Evolutionary conservation across 345 rosid species (phyloP), one percentile per base, ranked within the genome.

Genomic region (Barbarea vulgaris): DNA sequence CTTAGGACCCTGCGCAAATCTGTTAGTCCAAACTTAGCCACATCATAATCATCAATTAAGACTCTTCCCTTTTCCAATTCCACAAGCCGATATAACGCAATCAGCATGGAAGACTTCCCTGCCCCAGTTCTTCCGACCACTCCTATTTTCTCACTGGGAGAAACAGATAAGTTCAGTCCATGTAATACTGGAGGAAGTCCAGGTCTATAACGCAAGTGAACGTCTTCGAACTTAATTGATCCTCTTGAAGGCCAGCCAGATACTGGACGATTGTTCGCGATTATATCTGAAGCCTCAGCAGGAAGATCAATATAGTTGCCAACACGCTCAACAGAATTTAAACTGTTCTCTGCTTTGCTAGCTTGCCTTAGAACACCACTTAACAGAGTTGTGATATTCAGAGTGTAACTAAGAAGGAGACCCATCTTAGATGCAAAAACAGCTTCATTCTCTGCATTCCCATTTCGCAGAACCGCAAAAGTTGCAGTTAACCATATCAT

Each of bases 121-220:
- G 96, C 97, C 48, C 99, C 99, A 58, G 97, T 92, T 88, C 99
- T 90, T 81, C 99, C 97, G 51, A 92, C 99, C 34, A 95, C 88
- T 46, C 99, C 97, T 67, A 90, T 77, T 83, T 89, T 92, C 85
- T 90, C 93, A 79, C 86, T 79, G 1, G 97, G 89, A 53, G 88
- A 80, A 66, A 87, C 80, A 7, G 59, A 24, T 30, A 89, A 88
- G 27, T 94, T 81, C 62, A 95, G 73, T 27, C 97, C 98, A 82
- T 87, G 92, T 66, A 92, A 74, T 39, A 92, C 95, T 11, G 90
- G 93, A 46, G 97, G 94, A 83, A 89, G 99, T 80, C 89, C 99
- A 17, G 91, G 88, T 77, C 97, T 84, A 56, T 95, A 92, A 21
- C 96, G 90, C 66, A 95, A 65, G 67, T 90, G 82, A 67, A 92